Evolutionary conservation across 768 basidiomycete species (phyloP).

Genomic region (Pulveroboletus sp.): DNA sequence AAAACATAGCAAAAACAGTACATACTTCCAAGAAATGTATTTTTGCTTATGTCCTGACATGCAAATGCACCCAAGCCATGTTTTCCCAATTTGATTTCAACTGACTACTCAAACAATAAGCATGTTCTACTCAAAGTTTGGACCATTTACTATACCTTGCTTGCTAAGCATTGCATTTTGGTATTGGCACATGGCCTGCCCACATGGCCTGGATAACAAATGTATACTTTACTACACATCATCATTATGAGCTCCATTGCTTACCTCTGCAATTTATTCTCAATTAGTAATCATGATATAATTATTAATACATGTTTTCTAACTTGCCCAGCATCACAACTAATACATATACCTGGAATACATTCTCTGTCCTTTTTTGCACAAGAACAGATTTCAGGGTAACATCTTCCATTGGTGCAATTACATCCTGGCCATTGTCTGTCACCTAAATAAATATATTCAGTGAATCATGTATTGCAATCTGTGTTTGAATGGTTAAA

Average conservation of each 20-base stretch:
- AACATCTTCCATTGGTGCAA: conserved; percentile 28
- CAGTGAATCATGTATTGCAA: not conserved
- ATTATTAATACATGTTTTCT: not conserved
- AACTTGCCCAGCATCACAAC: conserved; percentile 41
- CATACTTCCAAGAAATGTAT: conserved; percentile 33
- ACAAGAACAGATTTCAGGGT: conserved; percentile 35
- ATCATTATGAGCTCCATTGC: not conserved
- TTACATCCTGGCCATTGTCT: conserved; percentile 16
- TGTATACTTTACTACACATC: not conserved
- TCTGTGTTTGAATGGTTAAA: not conserved
- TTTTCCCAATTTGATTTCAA: conserved; percentile 32
- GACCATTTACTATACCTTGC: conserved; percentile 15
- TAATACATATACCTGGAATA: conserved; percentile 45
- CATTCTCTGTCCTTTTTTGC: conserved; percentile 38
- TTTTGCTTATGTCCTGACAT: conserved; percentile 13
- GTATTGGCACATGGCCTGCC: conserved; percentile 27
- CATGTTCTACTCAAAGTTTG: not conserved
- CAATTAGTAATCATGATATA: not conserved
- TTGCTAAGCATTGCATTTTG: conserved; percentile 19
- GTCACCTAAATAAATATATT: conserved; percentile 3
- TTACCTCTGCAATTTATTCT: conserved; percentile 19
- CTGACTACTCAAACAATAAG: conserved; percentile 21
- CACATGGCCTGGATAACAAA: conserved; percentile 12
- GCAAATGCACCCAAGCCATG: conserved; percentile 48
- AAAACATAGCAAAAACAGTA: not conserved